Percentiles rank a stretch among this genome's conserved stretches.
phyloP scores from a whole-genome alignment of 306 rosid species.

The Leucaena leucocephala region DNA sequence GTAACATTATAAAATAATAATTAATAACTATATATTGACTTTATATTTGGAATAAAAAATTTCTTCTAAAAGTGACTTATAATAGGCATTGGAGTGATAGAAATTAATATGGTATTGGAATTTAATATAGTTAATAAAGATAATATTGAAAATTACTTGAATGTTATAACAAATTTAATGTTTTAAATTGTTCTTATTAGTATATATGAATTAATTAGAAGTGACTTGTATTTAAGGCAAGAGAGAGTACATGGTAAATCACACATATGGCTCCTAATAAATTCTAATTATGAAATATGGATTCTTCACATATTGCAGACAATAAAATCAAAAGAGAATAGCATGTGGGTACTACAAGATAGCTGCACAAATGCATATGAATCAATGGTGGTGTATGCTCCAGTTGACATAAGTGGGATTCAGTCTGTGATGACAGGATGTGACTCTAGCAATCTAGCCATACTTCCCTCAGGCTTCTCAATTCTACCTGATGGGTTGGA shows the following conservation, averaged over 20 bases:
- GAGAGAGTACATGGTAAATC: neutral
- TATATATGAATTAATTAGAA: too few relatives aligned
- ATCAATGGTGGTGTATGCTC: constrained; percentile 88
- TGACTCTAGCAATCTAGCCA: constrained; percentile 78
- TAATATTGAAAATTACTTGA: too few relatives aligned
- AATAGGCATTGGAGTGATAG: too few relatives aligned
- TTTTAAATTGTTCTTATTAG: too few relatives aligned
- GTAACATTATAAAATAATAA: too few relatives aligned
- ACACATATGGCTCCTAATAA: neutral
- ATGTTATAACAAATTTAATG: too few relatives aligned
- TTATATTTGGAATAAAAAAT: too few relatives aligned
- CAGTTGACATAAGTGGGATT: constrained; percentile 72
- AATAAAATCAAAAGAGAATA: constrained; percentile 73
- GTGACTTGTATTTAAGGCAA: too few relatives aligned
- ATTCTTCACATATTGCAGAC: constrained; percentile 49
- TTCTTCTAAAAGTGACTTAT: too few relatives aligned
- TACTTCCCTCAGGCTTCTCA: constrained; percentile 91
- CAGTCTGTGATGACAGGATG: constrained; percentile 96
- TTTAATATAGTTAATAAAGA: too few relatives aligned
- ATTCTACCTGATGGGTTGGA: constrained; percentile 85
- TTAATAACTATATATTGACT: too few relatives aligned
- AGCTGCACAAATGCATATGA: constrained; percentile 82
- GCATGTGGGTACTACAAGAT: constrained; percentile 90
- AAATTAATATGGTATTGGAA: too few relatives aligned
- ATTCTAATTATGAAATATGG: neutral